Evolutionary conservation across 345 rosid species (phyloP).

Genomic region (Sonneratia caseolaris): DNA sequence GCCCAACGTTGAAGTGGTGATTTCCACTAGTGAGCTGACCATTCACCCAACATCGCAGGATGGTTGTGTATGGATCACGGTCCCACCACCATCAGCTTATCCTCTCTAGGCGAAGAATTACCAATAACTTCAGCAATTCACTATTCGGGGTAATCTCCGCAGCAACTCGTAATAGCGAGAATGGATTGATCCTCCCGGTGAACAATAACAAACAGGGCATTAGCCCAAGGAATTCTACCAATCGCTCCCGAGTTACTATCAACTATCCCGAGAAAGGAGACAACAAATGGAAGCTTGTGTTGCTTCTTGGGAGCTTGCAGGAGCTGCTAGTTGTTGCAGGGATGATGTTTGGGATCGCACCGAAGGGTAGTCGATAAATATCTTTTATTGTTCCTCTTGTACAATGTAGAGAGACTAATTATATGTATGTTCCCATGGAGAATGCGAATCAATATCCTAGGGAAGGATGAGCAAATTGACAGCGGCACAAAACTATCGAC

Average conservation of each 20-base stretch:
- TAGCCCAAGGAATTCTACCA: neutral
- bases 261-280: conserved; percentile 27
- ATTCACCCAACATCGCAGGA: conserved; percentile 30
- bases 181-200: conserved; percentile 20
- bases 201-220: conserved; percentile 12
- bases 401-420: too few species aligned
- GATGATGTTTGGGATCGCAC: conserved; percentile 21
- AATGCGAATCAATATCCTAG: too few species aligned
- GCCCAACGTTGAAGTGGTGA: conserved; percentile 21
- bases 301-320: conserved; percentile 21
- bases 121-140: conserved; percentile 55
- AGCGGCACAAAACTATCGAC: too few species aligned
- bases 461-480: too few species aligned
- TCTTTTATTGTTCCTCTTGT: neutral
- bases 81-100: conserved; percentile 11
- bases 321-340: conserved; percentile 22
- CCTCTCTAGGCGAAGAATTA: conserved; percentile 37
- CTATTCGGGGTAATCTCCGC: conserved; percentile 65
- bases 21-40: conserved; percentile 48
- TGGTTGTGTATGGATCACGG: conserved; percentile 38
- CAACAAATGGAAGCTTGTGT: conserved; percentile 18
- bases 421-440: too few species aligned
- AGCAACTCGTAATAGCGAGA: conserved; percentile 29
- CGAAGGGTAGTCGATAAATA: too few species aligned
- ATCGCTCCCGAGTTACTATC: conserved; percentile 17